A percentile compares a stretch with the other conserved stretches of the same genome.
Conservation (phyloP, 345 rosid species). For the Gossypium thurberi region DNA sequence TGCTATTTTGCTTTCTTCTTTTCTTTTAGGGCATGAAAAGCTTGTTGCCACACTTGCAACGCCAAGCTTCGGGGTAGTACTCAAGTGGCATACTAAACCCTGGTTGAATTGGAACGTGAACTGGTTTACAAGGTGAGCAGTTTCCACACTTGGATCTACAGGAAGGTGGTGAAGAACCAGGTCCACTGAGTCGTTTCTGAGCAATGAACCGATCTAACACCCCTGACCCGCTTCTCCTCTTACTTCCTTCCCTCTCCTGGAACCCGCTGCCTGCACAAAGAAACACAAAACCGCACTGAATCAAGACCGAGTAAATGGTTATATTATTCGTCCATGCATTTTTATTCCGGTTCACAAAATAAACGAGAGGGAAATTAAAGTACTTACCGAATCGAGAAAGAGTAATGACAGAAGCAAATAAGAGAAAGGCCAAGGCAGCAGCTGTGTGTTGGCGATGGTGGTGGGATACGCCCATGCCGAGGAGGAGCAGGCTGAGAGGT, state of each 20-base stretch:
- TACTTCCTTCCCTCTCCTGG: constrained; percentile 28
- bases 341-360: no score
- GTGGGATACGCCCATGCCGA: constrained; percentile 46
- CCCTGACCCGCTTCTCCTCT: constrained; percentile 22
- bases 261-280: constrained; percentile 26
- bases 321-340: neutral
- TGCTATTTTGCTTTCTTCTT: neutral
- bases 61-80: constrained; percentile 99
- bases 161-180: constrained; percentile 78
- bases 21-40: constrained; percentile 61
- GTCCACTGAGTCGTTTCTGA: constrained; percentile 48
- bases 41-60: constrained; percentile 85
- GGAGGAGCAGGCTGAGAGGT: constrained; percentile 16
- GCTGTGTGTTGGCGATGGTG: constrained; percentile 33
- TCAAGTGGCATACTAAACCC: constrained; percentile 62
- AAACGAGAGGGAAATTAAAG: neutral
- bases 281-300: neutral
- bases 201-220: constrained; percentile 17
- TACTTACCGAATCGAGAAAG: constrained; percentile 32
- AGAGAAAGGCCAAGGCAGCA: constrained; percentile 48
- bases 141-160: constrained; percentile 84
- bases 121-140: constrained; percentile 77
- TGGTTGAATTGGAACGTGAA: constrained; percentile 84
- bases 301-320: neutral
- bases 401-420: constrained; percentile 35